These are phyloP conservation scores for Polyporus arcularius DNA, from an alignment of 768 basidiomycete genomes.

Conservation along the genomic window DNA sequence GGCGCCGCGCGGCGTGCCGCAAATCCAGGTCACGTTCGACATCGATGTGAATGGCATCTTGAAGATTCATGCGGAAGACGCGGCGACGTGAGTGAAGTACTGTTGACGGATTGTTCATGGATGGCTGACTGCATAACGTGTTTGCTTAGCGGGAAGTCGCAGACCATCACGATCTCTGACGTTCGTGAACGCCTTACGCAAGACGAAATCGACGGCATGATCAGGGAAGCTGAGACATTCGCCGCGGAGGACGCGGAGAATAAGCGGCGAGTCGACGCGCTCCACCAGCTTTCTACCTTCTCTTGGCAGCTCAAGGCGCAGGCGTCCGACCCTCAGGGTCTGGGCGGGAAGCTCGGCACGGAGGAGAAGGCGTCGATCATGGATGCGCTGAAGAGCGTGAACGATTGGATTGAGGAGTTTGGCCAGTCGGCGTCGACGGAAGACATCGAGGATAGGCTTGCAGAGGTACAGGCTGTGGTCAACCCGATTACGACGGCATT, in stretches of 20 bases:
- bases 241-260: slow-evolving; percentile 76
- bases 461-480: slow-evolving; percentile 68
- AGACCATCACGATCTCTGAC: slow-evolving; percentile 92
- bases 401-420: slow-evolving; percentile 91
- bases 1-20: slow-evolving; percentile 40
- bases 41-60: slow-evolving; percentile 52
- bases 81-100: slow-evolving; percentile 65
- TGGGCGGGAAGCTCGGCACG: slow-evolving; percentile 83
- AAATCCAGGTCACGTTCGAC: slow-evolving; percentile 41
- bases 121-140: not conserved
- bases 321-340: slow-evolving; percentile 82
- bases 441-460: slow-evolving; percentile 89
- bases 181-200: slow-evolving; percentile 79
- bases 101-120: not conserved
- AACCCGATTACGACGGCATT: slow-evolving; percentile 87
- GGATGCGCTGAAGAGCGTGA: slow-evolving; percentile 80
- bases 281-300: slow-evolving; percentile 79
- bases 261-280: slow-evolving; percentile 82
- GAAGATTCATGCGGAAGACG: slow-evolving; percentile 90
- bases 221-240: slow-evolving; percentile 90
- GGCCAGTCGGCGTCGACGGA: slow-evolving; percentile 76
- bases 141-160: slow-evolving; percentile 67
- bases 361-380: slow-evolving; percentile 86
- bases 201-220: slow-evolving; percentile 90
- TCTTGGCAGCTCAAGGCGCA: slow-evolving; percentile 89